These are phyloP conservation scores for Phialemoniopsis sp. DNA, from an alignment of 2,329 filamentous ascomycete genomes.

Conservation along the genomic window DNA sequence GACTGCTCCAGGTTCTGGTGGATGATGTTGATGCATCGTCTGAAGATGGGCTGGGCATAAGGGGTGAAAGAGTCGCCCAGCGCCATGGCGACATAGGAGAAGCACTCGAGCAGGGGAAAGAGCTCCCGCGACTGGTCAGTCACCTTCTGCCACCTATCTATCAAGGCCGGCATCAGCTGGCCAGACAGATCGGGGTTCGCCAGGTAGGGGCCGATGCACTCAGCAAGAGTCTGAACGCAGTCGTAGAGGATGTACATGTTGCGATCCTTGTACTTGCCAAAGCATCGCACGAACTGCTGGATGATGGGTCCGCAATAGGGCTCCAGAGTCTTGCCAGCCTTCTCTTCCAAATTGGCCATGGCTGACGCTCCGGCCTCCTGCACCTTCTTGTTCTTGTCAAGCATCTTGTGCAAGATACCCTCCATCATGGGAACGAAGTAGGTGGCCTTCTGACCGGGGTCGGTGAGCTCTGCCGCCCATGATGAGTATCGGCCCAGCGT, in stretches of 20 bases:
- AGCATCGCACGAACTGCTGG: slow-evolving; percentile 87
- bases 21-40: slow-evolving; percentile 84
- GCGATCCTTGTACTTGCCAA: slow-evolving; percentile 92
- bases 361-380: slow-evolving; percentile 95
- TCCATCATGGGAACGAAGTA: slow-evolving; percentile 98
- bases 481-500: slow-evolving; percentile 88
- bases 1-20: slow-evolving; percentile 85
- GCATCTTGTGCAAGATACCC: slow-evolving; percentile 88
- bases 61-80: slow-evolving; percentile 78
- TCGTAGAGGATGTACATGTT: slow-evolving; percentile 99
- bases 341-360: slow-evolving; percentile 94
- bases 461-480: slow-evolving; percentile 78
- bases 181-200: slow-evolving; percentile 77
- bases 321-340: slow-evolving; percentile 73
- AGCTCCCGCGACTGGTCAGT: slow-evolving; percentile 87
- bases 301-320: slow-evolving; percentile 90
- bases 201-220: slow-evolving; percentile 79
- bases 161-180: slow-evolving; percentile 88
- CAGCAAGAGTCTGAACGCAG: slow-evolving; percentile 93
- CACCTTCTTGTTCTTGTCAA: slow-evolving; percentile 96
- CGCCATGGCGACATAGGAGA: slow-evolving; percentile 89
- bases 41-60: slow-evolving; percentile 83
- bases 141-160: slow-evolving; percentile 82
- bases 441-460: slow-evolving; percentile 61
- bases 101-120: slow-evolving; percentile 91